Evolutionary conservation across 75 land plant genomes (phyloP), one percentile per base, ranked within the genome.

Genomic region (Sequoia sempervirens): DNA sequence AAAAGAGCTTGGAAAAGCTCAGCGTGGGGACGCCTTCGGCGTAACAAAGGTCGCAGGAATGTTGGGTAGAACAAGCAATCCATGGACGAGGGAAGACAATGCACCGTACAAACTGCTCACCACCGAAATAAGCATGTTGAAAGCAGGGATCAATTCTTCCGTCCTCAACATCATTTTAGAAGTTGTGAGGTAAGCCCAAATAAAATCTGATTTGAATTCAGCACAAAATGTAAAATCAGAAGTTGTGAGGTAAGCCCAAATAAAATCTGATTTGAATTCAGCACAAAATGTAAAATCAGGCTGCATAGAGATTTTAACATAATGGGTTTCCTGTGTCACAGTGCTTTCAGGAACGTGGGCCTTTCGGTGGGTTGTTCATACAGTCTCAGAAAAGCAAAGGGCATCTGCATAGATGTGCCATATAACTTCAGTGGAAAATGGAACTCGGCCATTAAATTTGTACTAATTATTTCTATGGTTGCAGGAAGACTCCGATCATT

Each of bases 341-440:
- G 90, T 80, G 90, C 84, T 40, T 89, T 87, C 47, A 46, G 83
- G 54, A 89, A 89, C 36, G 89, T 89, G 8, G 90, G 90, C 8
- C 84, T 89, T 5, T 84, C 89, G 18, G 37, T 87, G 43, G 90
- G 90, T 36, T 89, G 87, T 84, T 85, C 73, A 17, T 89, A 89
- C 56, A 38, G 28, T 47, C 75, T 83, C 18, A 73, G 46, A 46
- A 34, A 70, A 69, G 32, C 11, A 32, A 8, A 17, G 10, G 50
- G 46, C 8, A 9, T 69, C 18, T 89, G 90, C 61, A 45, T 9
- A 30, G 86, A 86, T 56, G 88, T 86, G 18, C 76, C 86, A 9
- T 89, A 84, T 52, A 86, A 86, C 68, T 84, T 89, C 80, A 87
- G 87, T 34, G 90, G 90, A 50, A 84, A 84, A 75, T 89, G 90